Evolutionary conservation across 306 rosid species (phyloP).

Genomic region (Dryas alaskensis): DNA sequence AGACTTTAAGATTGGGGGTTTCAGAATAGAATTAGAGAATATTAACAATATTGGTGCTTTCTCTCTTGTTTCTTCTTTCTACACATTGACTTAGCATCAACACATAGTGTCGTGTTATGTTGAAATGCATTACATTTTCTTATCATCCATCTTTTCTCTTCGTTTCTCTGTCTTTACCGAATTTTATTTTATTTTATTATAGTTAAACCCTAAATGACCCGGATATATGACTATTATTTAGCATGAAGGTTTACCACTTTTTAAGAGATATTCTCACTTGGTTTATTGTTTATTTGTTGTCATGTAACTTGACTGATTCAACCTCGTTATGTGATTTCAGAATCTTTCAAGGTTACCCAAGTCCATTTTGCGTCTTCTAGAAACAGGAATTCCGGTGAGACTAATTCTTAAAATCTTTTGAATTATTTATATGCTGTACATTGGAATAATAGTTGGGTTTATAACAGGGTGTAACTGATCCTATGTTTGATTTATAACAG

Average conservation of each 20-base stretch:
- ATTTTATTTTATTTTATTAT: background rate
- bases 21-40: background rate
- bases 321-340: constrained; percentile 37
- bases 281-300: constrained; percentile 1
- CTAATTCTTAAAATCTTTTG: constrained; percentile 17
- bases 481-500: constrained; percentile 54
- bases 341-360: constrained; percentile 79
- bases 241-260: background rate
- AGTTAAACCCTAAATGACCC: background rate
- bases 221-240: background rate
- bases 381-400: constrained; percentile 73
- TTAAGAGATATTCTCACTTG: background rate
- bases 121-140: background rate
- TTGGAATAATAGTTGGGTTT: constrained; percentile 14
- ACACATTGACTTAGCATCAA: background rate
- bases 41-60: background rate
- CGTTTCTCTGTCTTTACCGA: background rate
- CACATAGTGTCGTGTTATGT: background rate
- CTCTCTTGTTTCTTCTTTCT: background rate
- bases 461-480: constrained; percentile 92
- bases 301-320: constrained; percentile 22
- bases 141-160: too few species aligned
- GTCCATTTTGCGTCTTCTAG: constrained; percentile 79
- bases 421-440: background rate
- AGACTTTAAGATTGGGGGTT: too few species aligned